Conservation (phyloP, 2,329 filamentous ascomycete species). For the Xylaria sp. region DNA sequence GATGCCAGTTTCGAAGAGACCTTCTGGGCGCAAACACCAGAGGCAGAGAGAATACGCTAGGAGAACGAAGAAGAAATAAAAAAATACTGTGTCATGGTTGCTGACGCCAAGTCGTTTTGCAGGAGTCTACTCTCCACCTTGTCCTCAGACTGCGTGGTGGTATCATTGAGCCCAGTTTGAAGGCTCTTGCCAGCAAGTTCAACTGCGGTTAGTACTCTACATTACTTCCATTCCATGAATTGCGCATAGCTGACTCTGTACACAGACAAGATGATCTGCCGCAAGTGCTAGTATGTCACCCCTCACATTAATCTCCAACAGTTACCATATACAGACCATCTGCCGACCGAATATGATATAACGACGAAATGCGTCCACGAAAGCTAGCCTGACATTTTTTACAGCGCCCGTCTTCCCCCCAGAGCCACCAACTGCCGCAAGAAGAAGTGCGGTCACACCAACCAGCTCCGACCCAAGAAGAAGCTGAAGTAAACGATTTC, state of each 20-base stretch:
- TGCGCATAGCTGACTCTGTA: slow-evolving; percentile 18
- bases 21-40: neutral
- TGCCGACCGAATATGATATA: neutral
- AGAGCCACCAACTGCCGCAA: slow-evolving; percentile 99
- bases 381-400: slow-evolving; percentile 22
- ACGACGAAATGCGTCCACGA: neutral
- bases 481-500: slow-evolving; percentile 65
- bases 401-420: slow-evolving; percentile 37
- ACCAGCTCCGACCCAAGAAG: slow-evolving; percentile 99
- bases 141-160: slow-evolving; percentile 99
- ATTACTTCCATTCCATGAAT: neutral
- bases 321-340: too few species aligned
- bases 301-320: too few species aligned
- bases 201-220: slow-evolving; percentile 76
- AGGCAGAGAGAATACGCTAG: neutral
- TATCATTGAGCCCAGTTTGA: slow-evolving; percentile 99
- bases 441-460: slow-evolving; percentile 99
- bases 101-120: slow-evolving; percentile 27
- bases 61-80: neutral
- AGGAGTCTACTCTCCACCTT: slow-evolving; percentile 98
- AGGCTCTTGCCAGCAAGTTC: slow-evolving; percentile 98
- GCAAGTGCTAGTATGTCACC: slow-evolving; percentile 96
- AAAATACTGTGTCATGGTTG: neutral
- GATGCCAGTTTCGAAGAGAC: neutral
- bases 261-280: slow-evolving; percentile 93